These are phyloP conservation scores for Fusarium brevicatenulatum DNA, from an alignment of 2,329 filamentous ascomycete species.

Conservation along the genomic window DNA sequence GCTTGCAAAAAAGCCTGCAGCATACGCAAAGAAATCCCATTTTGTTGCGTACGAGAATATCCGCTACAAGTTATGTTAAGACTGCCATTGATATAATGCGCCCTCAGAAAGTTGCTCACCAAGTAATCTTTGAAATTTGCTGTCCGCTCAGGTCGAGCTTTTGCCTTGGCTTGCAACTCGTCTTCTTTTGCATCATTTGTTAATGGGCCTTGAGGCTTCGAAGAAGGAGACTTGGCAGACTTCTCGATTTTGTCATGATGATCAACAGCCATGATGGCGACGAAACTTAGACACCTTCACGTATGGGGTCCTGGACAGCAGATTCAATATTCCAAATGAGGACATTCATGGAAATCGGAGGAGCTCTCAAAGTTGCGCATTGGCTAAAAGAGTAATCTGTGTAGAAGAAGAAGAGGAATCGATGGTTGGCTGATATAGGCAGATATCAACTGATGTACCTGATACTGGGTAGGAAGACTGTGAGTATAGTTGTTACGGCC, in stretches of 20 bases:
- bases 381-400: neutral
- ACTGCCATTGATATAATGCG: neutral
- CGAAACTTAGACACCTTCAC: neutral
- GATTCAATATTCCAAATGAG: neutral
- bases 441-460: neutral
- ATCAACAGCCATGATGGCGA: slow-evolving; percentile 27
- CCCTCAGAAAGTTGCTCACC: slow-evolving; percentile 19
- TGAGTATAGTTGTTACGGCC: neutral
- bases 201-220: neutral
- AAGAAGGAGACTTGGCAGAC: slow-evolving; percentile 14
- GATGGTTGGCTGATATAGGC: slow-evolving; percentile 16
- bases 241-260: slow-evolving; percentile 28
- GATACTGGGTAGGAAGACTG: neutral
- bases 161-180: slow-evolving; percentile 46
- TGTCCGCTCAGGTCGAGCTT: slow-evolving; percentile 56
- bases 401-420: neutral
- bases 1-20: slow-evolving; percentile 58
- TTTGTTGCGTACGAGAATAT: slow-evolving; percentile 65
- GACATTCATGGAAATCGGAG: neutral
- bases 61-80: slow-evolving; percentile 47
- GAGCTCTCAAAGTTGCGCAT: neutral
- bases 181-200: slow-evolving; percentile 37
- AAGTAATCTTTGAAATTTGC: slow-evolving; percentile 59
- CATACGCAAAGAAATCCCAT: slow-evolving; percentile 62
- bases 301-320: neutral